phyloP scores from a whole-genome alignment of 106 monocot species.

The Dendrobium huoshanense region DNA sequence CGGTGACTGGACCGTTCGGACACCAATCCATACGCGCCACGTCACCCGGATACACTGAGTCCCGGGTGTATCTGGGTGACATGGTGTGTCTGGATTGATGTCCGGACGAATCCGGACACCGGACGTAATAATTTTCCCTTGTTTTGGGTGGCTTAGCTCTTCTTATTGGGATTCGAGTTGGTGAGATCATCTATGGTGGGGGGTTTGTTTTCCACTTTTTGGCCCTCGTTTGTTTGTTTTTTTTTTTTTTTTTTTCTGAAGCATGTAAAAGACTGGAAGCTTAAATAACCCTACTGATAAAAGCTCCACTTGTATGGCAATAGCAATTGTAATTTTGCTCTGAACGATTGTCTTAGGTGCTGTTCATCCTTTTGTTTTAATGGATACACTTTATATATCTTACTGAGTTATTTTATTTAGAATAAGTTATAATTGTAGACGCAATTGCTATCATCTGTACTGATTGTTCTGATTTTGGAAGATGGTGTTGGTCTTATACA shows the following conservation, averaged over 20 bases:
- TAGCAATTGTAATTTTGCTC: not conserved
- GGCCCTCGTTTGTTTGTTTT: not conserved
- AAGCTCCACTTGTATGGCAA: not conserved
- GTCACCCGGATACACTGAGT: too few species aligned
- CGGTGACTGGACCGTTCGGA: too few species aligned
- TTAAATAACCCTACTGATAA: not conserved
- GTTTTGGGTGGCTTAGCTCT: not conserved
- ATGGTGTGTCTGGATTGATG: too few species aligned
- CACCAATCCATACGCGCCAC: too few species aligned
- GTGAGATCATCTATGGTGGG: not conserved
- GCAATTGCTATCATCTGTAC: too few species aligned
- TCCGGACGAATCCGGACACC: too few species aligned
- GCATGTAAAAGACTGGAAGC: not conserved
- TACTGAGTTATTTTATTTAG: too few species aligned
- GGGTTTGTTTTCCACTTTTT: not conserved
- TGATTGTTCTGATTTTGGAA: too few species aligned
- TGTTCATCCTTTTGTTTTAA: not conserved
- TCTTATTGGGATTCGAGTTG: not conserved
- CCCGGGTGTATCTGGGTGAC: too few species aligned
- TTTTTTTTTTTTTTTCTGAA: not conserved
- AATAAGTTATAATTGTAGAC: too few species aligned
- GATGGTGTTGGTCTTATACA: too few species aligned
- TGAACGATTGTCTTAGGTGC: not conserved
- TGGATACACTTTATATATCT: not conserved
- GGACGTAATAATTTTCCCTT: not conserved